Evolutionary conservation across 495 filamentous ascomycete species (phyloP), one percentile per base, ranked within the genome.

Genomic region (Penicillium verhagenii): DNA sequence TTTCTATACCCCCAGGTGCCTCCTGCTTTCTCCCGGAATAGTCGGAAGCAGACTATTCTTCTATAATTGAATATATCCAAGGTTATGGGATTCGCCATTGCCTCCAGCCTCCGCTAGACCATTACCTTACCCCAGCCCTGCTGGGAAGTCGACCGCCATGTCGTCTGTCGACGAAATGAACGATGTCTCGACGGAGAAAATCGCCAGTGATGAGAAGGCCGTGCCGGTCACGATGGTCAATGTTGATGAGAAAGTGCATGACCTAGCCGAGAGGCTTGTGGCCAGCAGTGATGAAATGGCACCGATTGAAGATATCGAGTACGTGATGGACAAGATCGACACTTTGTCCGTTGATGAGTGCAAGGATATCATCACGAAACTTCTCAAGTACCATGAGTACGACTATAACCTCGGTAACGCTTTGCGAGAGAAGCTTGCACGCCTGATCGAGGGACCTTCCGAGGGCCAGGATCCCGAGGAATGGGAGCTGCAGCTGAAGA

Each of bases 401-500:
- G 38, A 42, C 38, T 42, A 42, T 3, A 42, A 42, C 18, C 9
- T 42, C 38, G 4, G 5, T 21, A 42, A 19, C 10, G 3, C 38
- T 18, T 20, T 42, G 38, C 16, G 38, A 20, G 38, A 42, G 18
- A 42, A 42, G 38, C 38, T 42, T 42, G 20, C 38, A 1, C 38
- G 38, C 5, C 38, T 42, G 38, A 8, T 42, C 14, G 38, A 42
- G 38, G 38, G 38, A 42, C 38, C 38, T 42, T 42, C 38, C 10
- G 38, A 42, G 9, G 38, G 38, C 18, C 38, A 42, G 21, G 38
- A 42, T 42, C 18, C 18, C 4, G 38, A 42, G 16, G 38, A 42
- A 42, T 42, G 38, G 38, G 38, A 42, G 16, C 38, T 42, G 38
- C 38, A 42, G 38, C 38, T 42, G 38, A 42, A 42, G 16, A 42